Evolutionary conservation across 1,284 basidiomycete species (phyloP), one percentile per base, ranked within the genome.

Genomic region (Somion occarium): DNA sequence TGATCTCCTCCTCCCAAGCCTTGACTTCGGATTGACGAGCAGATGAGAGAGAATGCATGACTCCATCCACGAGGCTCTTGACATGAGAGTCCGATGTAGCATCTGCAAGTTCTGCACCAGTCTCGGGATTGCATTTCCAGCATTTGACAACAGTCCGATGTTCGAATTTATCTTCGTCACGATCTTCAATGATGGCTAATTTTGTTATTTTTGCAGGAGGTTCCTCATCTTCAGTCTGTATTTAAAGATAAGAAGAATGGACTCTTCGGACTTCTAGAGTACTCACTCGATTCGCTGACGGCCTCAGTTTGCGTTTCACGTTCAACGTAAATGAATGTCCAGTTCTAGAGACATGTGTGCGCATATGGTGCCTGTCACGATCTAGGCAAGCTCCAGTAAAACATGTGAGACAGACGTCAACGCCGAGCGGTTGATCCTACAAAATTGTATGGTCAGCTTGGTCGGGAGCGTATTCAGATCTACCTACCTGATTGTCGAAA

Each of bases 1-100:
- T 64, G 26, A 98, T 88, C 64, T 98, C 96, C 68, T 98, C 94
- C 64, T 97, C 93, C 96, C 97, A 99, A 1, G 95, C 91, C 69
- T 98, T 90, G 52, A 99, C 91, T 64, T 98, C 94, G 1, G 87
- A 91, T 63, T 94, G 89, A 49, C 93, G 89, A 0, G 92, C 88
- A 0, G 93, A 96, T 0, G 93, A 93, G 59, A 93, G 74, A 1
- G 93, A 85, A 1, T 77, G 74, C 82, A 97, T 86, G 51, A 97
- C 77, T 0, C 80, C 84, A n/a, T 83, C 74, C 3, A 85, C 73
- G 9, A 94, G 73, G 0, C 72, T 63, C 50, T 80, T 73, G 46
- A 83, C 71, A 79, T 85, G 55, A 0, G 71, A 60, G 44, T 75
- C 65, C 5, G 51, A 48, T 3, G 59, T 61, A 37, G 61, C 59